These are phyloP conservation scores for Rhodotorula sp. DNA, from an alignment of 1,284 basidiomycete species.

Conservation along the genomic window DNA sequence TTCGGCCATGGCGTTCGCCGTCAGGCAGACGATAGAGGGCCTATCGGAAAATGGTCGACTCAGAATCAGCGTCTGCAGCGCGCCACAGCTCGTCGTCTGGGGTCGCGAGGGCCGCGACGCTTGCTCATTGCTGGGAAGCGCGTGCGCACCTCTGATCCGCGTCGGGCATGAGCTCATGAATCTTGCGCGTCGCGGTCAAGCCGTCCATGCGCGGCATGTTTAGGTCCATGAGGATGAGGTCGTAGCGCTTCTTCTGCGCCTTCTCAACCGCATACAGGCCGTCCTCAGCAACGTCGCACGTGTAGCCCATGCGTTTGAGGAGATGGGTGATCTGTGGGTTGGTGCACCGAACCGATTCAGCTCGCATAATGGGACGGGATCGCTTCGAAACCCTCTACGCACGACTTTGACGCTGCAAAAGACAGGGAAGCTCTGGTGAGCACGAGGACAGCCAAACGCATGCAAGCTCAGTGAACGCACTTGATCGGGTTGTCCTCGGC, in stretches of 20 bases:
- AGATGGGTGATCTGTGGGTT: constrained; percentile 26
- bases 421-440: background rate
- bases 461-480: background rate
- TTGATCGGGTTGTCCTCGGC: constrained; percentile 41
- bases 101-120: no score
- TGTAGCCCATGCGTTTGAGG: constrained; percentile 36
- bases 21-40: constrained; percentile 36
- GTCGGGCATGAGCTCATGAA: constrained; percentile 31
- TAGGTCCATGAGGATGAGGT: constrained; percentile 41
- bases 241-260: constrained; percentile 36
- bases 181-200: constrained; percentile 24
- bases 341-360: no score
- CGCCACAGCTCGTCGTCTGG: background rate
- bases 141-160: constrained; percentile 8
- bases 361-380: no score
- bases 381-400: no score
- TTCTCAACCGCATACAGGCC: constrained; percentile 36
- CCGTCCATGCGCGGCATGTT: constrained; percentile 41
- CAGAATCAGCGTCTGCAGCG: no score
- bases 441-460: background rate
- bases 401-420: constrained; percentile 33
- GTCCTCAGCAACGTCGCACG: constrained; percentile 31
- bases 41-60: background rate
- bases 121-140: background rate
- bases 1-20: constrained; percentile 39